phyloP scores from a whole-genome alignment of 495 filamentous ascomycete species.

The Podospora pseudocomata region DNA sequence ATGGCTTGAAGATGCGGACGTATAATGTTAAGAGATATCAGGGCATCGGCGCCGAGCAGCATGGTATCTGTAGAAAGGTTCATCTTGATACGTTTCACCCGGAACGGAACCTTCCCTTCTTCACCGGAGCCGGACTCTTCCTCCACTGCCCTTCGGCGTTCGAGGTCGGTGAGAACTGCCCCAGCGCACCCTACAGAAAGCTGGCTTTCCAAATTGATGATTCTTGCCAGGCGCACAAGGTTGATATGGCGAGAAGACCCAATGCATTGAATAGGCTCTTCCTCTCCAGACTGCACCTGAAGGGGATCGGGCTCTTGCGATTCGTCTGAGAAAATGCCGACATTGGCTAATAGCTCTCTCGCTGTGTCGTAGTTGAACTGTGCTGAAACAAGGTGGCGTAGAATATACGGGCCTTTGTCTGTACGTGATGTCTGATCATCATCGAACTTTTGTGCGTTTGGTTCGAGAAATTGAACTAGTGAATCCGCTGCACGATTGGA shows the following conservation, averaged over 20 bases:
- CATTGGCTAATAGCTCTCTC: conserved; percentile 60
- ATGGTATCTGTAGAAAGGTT: conserved; percentile 72
- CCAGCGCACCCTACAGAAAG: conserved; percentile 70
- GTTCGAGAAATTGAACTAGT: conserved; percentile 46
- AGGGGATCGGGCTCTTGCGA: conserved; percentile 47
- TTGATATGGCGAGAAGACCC: conserved; percentile 57
- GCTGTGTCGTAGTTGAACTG: conserved; percentile 74
- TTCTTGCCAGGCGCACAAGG: conserved; percentile 66
- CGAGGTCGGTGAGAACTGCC: conserved; percentile 74
- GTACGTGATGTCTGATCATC: conserved; percentile 25
- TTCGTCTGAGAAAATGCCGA: conserved; percentile 51
- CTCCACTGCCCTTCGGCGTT: conserved; percentile 61
- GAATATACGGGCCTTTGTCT: conserved; percentile 56
- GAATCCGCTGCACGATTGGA: conserved; percentile 66
- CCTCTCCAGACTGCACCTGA: conserved; percentile 52
- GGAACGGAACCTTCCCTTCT: conserved; percentile 50
- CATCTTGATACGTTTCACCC: conserved; percentile 67
- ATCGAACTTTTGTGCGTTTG: conserved; percentile 37
- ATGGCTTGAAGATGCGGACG: conserved; percentile 83
- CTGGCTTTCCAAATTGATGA: conserved; percentile 73
- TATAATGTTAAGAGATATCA: conserved; percentile 81
- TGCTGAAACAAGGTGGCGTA: conserved; percentile 67
- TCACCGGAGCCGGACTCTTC: conserved; percentile 52
- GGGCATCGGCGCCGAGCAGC: conserved; percentile 79
- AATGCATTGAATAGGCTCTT: conserved; percentile 46